Conservation (phyloP, 495 filamentous ascomycete genomes). For the Cairneyella variabilis region DNA sequence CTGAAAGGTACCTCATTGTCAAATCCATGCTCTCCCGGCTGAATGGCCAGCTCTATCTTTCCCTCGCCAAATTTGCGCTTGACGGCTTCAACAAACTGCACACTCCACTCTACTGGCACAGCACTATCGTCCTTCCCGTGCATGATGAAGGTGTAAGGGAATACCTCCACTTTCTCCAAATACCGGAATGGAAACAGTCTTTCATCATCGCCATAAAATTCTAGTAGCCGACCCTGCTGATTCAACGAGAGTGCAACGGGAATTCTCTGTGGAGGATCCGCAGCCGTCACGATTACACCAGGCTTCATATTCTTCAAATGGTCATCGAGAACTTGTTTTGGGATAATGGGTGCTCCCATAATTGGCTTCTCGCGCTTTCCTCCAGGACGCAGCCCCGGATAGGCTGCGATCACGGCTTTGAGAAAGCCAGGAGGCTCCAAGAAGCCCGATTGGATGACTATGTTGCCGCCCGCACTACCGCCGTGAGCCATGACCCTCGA, state of each 20-base stretch:
- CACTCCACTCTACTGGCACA: conserved; percentile 4
- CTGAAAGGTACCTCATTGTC: conserved; percentile 1
- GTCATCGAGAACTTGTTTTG: not conserved
- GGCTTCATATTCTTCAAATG: not conserved
- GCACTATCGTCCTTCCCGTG: conserved; percentile 9
- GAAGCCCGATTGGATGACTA: conserved; percentile 32
- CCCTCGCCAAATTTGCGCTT: conserved; percentile 8
- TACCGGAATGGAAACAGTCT: not conserved
- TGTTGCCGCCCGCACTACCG: conserved; percentile 28
- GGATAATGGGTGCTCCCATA: not conserved
- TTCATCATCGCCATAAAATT: conserved; percentile 7
- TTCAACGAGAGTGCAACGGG: not conserved
- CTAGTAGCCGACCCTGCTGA: not conserved
- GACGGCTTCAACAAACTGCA: conserved; percentile 2
- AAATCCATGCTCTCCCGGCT: conserved; percentile 17
- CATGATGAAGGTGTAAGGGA: conserved; percentile 1
- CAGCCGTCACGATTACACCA: conserved; percentile 1
- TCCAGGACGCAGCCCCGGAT: not conserved
- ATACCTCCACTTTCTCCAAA: not conserved
- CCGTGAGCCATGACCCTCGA: conserved; percentile 6
- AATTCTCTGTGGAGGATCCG: conserved; percentile 5
- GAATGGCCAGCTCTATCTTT: not conserved
- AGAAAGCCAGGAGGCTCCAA: conserved; percentile 1
- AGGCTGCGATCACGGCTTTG: conserved; percentile 13
- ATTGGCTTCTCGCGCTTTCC: not conserved